phyloP scores from a whole-genome alignment of 805 yeast species.

The Yueomyces sp. region DNA sequence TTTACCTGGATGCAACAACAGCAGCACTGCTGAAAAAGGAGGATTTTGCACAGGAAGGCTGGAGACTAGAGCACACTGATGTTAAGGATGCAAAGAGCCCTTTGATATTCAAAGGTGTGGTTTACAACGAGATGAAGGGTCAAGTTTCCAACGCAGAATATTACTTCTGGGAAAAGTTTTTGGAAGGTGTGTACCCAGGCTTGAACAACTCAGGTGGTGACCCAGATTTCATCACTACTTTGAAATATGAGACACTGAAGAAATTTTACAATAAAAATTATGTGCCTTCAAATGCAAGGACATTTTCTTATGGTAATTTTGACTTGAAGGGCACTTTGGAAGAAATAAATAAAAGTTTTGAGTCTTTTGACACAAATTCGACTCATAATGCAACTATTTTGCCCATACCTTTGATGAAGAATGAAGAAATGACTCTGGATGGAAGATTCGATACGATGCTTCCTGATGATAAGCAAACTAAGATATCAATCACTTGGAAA shows the following conservation, averaged over 20 bases:
- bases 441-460: slow-evolving; percentile 81
- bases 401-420: slow-evolving; percentile 34
- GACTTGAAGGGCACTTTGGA: slow-evolving; percentile 48
- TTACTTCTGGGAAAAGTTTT: slow-evolving; percentile 71
- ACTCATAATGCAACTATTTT: slow-evolving; percentile 6
- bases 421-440: slow-evolving; percentile 27
- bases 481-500: slow-evolving; percentile 80
- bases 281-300: slow-evolving; percentile 81
- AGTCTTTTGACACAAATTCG: slow-evolving; percentile 39
- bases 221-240: slow-evolving; percentile 63
- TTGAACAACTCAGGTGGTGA: slow-evolving; percentile 91
- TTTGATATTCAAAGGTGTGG: slow-evolving; percentile 82
- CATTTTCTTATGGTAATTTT: slow-evolving; percentile 79
- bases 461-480: slow-evolving; percentile 54
- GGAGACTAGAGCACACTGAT: slow-evolving; percentile 77
- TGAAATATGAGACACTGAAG: slow-evolving; percentile 60
- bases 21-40: slow-evolving; percentile 64
- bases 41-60: slow-evolving; percentile 92
- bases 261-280: slow-evolving; percentile 66
- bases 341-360: slow-evolving; percentile 38
- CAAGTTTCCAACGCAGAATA: slow-evolving; percentile 84
- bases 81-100: slow-evolving; percentile 46
- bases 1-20: slow-evolving; percentile 77
- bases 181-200: slow-evolving; percentile 71
- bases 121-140: slow-evolving; percentile 97